Evolutionary conservation across 768 basidiomycete genomes (phyloP), one percentile per base, ranked within the genome.

Genomic region (Russula olivacea): DNA sequence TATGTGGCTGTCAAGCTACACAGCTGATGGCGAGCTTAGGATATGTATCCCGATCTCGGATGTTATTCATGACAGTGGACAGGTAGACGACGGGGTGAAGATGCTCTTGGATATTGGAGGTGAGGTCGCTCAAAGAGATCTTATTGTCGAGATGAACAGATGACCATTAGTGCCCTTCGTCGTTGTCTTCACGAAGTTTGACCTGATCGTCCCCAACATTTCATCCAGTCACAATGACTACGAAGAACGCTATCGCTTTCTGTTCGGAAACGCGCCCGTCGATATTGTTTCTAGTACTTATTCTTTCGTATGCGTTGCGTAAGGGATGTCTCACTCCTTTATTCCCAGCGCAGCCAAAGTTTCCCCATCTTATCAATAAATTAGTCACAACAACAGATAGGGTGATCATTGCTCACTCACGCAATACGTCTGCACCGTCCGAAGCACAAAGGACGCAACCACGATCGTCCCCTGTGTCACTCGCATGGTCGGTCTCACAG

Each of bases 401-500:
- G 21, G 36, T 34, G 21, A 38, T 63, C 14, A 23, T 12, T 23
- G 21, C 47, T 1, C 19, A 49, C 7, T n/a, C 62, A 2, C 30
- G 32, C 15, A 10, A 41, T 9, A 6, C 14, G 32, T 17, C 12
- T 43, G 30, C 38, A 21, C 25, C 40, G 19, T 45, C 61, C 1
- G 8, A 19, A 23, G 15, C 14, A 28, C 55, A 25, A 28, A 32
- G 6, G 11, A 15, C 28, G 43, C 41, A 11, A 11, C 19, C 14
- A 4, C 43, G 4, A 32, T 47, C 41, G 5, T 54, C 52, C 38
- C 52, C 51, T 40, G 57, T 41, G 17, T 21, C 32, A 6, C 51
- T 63, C n/a, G 57, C 57, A 2, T 63, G 57, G 57, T 59, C 62
- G 2, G 15, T 34, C 19, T 52, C 62, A n/a, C 62, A 63, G 57